phyloP scores from a whole-genome alignment of 352 stramenopile species.

The Globisporangium mamillatum region DNA sequence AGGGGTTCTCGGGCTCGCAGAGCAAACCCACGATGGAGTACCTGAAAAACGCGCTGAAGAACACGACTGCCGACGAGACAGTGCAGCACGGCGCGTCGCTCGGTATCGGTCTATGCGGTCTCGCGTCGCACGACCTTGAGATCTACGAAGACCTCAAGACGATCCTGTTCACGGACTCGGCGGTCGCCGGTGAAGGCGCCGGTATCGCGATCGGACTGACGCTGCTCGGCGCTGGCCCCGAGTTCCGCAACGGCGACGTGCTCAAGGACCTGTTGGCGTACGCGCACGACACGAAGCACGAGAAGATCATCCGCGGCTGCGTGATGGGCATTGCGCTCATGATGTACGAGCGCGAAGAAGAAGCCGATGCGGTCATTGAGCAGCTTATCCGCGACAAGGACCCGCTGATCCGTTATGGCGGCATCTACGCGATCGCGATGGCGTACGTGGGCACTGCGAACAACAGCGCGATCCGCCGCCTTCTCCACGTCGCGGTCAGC shows the following conservation, averaged over 20 bases:
- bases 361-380: slow-evolving; percentile 95
- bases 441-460: slow-evolving; percentile 97
- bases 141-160: slow-evolving; percentile 98
- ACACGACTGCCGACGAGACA: slow-evolving; percentile 92
- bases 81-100: slow-evolving; percentile 98
- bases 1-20: slow-evolving; percentile 84
- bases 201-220: slow-evolving; percentile 98
- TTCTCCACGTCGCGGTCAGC: slow-evolving; percentile 98
- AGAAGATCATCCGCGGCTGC: slow-evolving; percentile 99
- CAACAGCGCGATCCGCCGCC: slow-evolving; percentile 95
- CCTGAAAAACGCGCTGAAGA: slow-evolving; percentile 80
- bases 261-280: slow-evolving; percentile 96
- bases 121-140: slow-evolving; percentile 93
- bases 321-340: slow-evolving; percentile 98
- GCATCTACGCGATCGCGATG: slow-evolving; percentile 97
- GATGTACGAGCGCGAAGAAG: slow-evolving; percentile 97
- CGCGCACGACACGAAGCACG: slow-evolving; percentile 97
- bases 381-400: slow-evolving; percentile 97
- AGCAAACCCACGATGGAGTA: slow-evolving; percentile 86
- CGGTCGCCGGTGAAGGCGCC: slow-evolving; percentile 96
- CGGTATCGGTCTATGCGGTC: slow-evolving; percentile 94
- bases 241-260: slow-evolving; percentile 80
- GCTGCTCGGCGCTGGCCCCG: slow-evolving; percentile 92
- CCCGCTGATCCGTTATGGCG: slow-evolving; percentile 97
- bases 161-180: slow-evolving; percentile 97